A percentile compares a stretch with the other conserved stretches of the same genome.
Evolutionary conservation across 2,329 filamentous ascomycete species (phyloP).

Genomic region (Fusarium mundagurra): DNA sequence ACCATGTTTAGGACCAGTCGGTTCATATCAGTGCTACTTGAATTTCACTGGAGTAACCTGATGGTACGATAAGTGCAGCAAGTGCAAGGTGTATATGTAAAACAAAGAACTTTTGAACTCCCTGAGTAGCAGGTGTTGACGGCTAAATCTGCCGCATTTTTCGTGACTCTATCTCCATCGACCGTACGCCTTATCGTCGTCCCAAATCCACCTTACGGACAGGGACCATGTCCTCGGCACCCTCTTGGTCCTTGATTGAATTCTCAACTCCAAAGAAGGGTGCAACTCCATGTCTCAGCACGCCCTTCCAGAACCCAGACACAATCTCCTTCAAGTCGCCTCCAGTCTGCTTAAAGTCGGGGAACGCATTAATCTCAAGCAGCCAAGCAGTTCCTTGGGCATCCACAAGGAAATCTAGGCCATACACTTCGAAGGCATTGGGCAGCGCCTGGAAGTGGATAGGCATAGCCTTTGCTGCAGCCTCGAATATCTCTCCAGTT

Average conservation of each 20-base stretch:
- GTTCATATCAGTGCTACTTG: neutral
- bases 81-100: neutral
- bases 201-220: slow-evolving; percentile 66
- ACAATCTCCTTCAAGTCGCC: slow-evolving; percentile 80
- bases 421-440: slow-evolving; percentile 92
- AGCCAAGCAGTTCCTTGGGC: slow-evolving; percentile 72
- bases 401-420: slow-evolving; percentile 89
- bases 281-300: slow-evolving; percentile 72
- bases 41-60: neutral
- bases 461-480: slow-evolving; percentile 83
- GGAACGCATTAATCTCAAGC: slow-evolving; percentile 94
- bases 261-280: slow-evolving; percentile 68
- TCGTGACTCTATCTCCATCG: neutral
- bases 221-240: slow-evolving; percentile 58
- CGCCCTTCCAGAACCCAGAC: slow-evolving; percentile 78
- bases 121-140: neutral
- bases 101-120: slow-evolving; percentile 24
- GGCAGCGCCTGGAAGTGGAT: slow-evolving; percentile 91
- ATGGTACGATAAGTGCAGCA: neutral
- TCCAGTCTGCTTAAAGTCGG: slow-evolving; percentile 94
- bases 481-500: slow-evolving; percentile 85
- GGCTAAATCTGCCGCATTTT: neutral
- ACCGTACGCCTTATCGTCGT: slow-evolving; percentile 43
- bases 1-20: neutral
- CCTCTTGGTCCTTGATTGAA: slow-evolving; percentile 37